These are phyloP conservation scores for Cetraspora pellucida DNA, from an alignment of 192 early-diverging fungal genomes.

Conservation along the genomic window DNA sequence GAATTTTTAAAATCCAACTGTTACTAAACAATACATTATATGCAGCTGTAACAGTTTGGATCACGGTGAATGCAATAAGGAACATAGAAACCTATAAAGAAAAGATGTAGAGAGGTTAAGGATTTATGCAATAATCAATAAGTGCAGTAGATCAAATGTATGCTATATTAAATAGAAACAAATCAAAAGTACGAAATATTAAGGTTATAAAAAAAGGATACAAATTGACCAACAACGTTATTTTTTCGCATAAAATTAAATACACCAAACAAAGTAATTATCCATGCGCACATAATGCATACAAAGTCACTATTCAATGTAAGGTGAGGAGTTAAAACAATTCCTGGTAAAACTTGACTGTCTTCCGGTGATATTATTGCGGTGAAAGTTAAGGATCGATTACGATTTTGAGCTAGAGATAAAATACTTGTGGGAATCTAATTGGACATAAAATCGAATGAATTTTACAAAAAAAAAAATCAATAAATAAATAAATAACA, in stretches of 20 bases:
- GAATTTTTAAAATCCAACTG: constrained; percentile 5
- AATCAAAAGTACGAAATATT: no score
- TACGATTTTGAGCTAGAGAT: not conserved
- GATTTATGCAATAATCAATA: not conserved
- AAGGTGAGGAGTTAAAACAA: not conserved
- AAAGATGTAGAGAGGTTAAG: not conserved
- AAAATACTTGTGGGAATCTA: constrained; percentile 10
- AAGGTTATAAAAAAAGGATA: constrained; percentile 4
- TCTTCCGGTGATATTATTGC: constrained; percentile 9
- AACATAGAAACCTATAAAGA: not conserved
- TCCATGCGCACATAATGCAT: constrained; percentile 11
- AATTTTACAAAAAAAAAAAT: not conserved
- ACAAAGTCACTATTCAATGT: not conserved
- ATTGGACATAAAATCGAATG: not conserved
- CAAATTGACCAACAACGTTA: constrained; percentile 20
- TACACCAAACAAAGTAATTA: constrained; percentile 13
- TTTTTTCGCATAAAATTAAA: constrained; percentile 15
- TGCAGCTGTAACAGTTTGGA: not conserved
- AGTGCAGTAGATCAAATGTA: not conserved
- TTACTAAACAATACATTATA: not conserved
- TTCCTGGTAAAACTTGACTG: not conserved
- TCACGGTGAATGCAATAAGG: not conserved
- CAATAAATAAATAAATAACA: not conserved
- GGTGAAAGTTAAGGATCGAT: not conserved
- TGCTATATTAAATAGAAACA: no score